Base-by-base conservation (phyloP, 345 rosid species). In the Hibiscus trionum region DNA sequence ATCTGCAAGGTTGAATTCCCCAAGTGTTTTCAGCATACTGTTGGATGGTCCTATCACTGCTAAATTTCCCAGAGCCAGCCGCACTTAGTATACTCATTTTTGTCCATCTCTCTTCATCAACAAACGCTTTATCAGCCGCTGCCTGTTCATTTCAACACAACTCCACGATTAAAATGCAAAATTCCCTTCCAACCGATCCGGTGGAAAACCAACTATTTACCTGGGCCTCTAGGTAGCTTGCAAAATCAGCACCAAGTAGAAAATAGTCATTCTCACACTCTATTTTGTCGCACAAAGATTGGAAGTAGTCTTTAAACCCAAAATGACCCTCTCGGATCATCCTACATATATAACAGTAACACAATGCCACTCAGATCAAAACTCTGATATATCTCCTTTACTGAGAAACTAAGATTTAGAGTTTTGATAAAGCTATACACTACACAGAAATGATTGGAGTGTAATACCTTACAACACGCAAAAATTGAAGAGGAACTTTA, bases 401-500 rank as follows among this genome's bases (percentile, higher is more conserved):
- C 31, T 12, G 58, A n/a, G 21, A 57, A 21, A 57, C 29, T 24
- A 35, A 16, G 19, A 61, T 31, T 44, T 16, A 33, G 7, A 8
- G 42, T 31, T 16, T 35, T 16, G 24, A 31, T n/a, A 61, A 31
- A 8, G 44, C 44, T 16, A 33, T 35, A 63, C 27, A 10, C 11
- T 39, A 63, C 29, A 39, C 19, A 11, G 67, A 63, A 37, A 27
- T 29, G 24, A 37, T 42, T 42, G 16, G 19, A 21, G 10, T 27
- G 47, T 53, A 56, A 11, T 76, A 79, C 85, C 85, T 82, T 49
- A 82, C 81, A 47, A 82, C 85, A 52, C 85, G 81, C 57, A 81
- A 82, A 77, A 82, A 80, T 46, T 86, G 90, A 66, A 75, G 83
- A 73, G 87, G 83, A 56, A 79, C 83, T 77, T 77, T 81, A 53